These are phyloP conservation scores for Moricandia arvensis DNA, from an alignment of 345 rosid species.

Conservation along the genomic window DNA sequence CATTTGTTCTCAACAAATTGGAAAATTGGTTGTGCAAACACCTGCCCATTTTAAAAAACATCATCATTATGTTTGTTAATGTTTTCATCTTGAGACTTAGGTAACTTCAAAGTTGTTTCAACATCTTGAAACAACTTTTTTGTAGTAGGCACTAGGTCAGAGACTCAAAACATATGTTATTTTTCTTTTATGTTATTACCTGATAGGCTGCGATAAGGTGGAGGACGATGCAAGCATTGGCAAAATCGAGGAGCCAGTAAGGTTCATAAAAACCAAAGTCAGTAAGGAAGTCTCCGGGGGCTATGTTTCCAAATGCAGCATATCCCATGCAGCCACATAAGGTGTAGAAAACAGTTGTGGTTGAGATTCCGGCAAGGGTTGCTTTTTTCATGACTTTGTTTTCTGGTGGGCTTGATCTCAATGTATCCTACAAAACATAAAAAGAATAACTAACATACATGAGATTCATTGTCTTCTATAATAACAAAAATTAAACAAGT, in stretches of 20 bases:
- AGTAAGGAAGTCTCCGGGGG: conserved; percentile 88
- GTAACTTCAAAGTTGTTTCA: background rate
- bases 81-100: background rate
- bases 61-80: background rate
- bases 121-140: no score
- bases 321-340: conserved; percentile 79
- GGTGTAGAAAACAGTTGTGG: conserved; percentile 69
- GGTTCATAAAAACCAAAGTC: conserved; percentile 91
- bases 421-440: conserved; percentile 46
- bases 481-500: background rate
- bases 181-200: conserved; percentile 34
- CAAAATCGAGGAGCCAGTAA: conserved; percentile 76
- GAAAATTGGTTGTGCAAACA: conserved; percentile 67
- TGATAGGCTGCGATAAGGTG: conserved; percentile 89
- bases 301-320: conserved; percentile 78
- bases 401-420: conserved; percentile 68
- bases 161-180: background rate
- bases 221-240: conserved; percentile 74
- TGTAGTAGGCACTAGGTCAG: background rate
- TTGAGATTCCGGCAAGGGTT: conserved; percentile 45
- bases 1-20: conserved; percentile 53
- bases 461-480: background rate
- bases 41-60: conserved; percentile 42
- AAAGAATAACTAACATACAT: background rate
- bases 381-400: conserved; percentile 70